phyloP scores from a whole-genome alignment of 768 basidiomycete genomes.

The Pleurotus salmoneostramineus region DNA sequence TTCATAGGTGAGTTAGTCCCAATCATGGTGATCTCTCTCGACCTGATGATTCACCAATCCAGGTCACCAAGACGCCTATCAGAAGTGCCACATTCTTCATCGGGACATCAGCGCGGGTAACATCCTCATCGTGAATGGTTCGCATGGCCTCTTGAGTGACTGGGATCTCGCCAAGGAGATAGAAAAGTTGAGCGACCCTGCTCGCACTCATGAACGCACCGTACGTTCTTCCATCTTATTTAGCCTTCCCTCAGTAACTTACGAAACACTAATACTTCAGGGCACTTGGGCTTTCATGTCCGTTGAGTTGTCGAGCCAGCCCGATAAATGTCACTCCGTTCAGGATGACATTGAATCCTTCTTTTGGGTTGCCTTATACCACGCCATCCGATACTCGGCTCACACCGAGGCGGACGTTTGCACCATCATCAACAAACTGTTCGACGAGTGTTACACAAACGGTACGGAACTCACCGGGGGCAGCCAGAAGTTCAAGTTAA shows the following conservation, averaged over 20 bases:
- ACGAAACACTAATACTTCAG: conserved; percentile 13
- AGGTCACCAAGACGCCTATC: conserved; percentile 9
- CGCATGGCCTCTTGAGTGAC: conserved; percentile 7
- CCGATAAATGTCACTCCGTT: conserved; percentile 15
- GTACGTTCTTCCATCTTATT: not conserved
- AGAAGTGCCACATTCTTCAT: conserved; percentile 5
- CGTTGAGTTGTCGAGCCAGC: conserved; percentile 12
- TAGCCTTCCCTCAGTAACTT: too few relatives aligned
- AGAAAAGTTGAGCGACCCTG: not conserved
- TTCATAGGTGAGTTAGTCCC: not conserved
- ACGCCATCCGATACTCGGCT: conserved; percentile 9
- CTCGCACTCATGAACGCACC: not conserved
- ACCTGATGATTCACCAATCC: not conserved
- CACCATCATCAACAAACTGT: too few relatives aligned
- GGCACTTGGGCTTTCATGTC: conserved; percentile 32
- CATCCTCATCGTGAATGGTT: not conserved
- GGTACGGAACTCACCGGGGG: too few relatives aligned
- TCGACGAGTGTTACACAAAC: too few relatives aligned
- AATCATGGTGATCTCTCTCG: not conserved
- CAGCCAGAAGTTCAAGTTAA: too few relatives aligned
- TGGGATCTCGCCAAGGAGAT: conserved; percentile 5
- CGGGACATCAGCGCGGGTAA: conserved; percentile 10
- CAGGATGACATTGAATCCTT: conserved; percentile 29
- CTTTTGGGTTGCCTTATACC: conserved; percentile 16
- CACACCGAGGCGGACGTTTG: too few relatives aligned